phyloP scores from a whole-genome alignment of 139 green algal species.

The Pleodorina starrii region DNA sequence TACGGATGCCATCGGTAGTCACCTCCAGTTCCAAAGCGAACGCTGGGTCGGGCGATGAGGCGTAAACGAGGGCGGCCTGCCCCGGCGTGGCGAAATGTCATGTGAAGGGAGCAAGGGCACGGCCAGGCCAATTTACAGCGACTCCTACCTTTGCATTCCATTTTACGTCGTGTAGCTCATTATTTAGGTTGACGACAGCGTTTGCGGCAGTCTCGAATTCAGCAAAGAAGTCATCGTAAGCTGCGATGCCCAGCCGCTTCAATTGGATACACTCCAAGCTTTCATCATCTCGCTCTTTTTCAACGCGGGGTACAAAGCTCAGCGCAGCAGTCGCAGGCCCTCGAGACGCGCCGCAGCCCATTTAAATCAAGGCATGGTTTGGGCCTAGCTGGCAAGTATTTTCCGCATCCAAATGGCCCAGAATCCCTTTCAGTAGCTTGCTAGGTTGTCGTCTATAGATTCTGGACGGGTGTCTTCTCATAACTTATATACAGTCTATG shows the following conservation, averaged over 20 bases:
- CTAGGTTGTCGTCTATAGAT: too few relatives aligned
- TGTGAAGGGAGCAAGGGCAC: background rate
- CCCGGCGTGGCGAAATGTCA: background rate
- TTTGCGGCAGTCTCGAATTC: conserved; percentile 5
- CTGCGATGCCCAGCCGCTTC: background rate
- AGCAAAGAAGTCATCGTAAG: conserved; percentile 8
- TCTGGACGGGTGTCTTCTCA: too few relatives aligned
- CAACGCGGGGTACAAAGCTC: background rate
- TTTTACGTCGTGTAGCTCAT: background rate
- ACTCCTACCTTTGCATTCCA: background rate
- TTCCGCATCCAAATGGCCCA: too few relatives aligned
- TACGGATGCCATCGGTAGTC: background rate
- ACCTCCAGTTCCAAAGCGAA: conserved; percentile 9
- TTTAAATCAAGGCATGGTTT: too few relatives aligned
- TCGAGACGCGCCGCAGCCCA: background rate
- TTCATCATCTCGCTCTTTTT: conserved; percentile 17
- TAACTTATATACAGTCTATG: too few relatives aligned
- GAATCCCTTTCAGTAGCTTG: too few relatives aligned
- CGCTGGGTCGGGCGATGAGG: background rate
- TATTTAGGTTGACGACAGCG: background rate
- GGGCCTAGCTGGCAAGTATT: too few relatives aligned
- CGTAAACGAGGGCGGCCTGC: background rate
- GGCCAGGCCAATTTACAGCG: too few relatives aligned
- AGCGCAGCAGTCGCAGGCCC: background rate
- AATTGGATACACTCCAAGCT: background rate